phyloP scores from a whole-genome alignment of 73 alveolate genomes.

The Paramecium octaurelia region DNA sequence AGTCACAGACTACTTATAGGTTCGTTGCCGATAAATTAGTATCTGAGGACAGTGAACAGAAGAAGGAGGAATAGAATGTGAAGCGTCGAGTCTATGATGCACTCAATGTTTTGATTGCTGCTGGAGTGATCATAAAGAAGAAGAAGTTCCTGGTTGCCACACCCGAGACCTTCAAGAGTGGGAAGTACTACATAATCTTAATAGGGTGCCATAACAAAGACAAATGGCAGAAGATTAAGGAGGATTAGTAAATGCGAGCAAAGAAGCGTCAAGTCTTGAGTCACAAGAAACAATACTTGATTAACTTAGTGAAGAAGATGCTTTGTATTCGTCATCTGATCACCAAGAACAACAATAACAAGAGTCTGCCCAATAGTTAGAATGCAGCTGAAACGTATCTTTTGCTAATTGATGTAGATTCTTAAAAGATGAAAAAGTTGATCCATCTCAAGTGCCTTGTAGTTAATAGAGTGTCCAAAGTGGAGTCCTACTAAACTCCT shows the following conservation, averaged over 20 bases:
- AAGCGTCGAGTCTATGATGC: constrained; percentile 93
- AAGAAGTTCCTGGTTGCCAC: constrained; percentile 54
- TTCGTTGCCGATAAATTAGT: constrained; percentile 55
- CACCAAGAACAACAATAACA: background rate
- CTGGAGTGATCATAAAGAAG: constrained; percentile 73
- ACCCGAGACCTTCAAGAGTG: background rate
- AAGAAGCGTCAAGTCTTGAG: background rate
- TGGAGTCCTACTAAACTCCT: background rate
- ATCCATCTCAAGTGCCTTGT: background rate
- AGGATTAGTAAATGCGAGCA: background rate
- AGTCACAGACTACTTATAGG: background rate
- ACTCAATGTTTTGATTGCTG: constrained; percentile 83
- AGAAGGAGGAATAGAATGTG: constrained; percentile 70
- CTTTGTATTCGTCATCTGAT: background rate
- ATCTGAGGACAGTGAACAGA: background rate
- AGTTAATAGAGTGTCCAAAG: background rate
- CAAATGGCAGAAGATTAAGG: background rate
- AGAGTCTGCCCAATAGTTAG: background rate
- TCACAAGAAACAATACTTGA: background rate
- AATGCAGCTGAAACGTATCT: constrained; percentile 1
- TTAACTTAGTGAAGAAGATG: background rate
- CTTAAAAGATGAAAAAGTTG: constrained; percentile 17
- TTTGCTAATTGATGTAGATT: background rate
- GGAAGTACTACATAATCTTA: background rate
- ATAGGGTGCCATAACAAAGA: constrained; percentile 12